These are phyloP conservation scores for Colletotrichum lini DNA, from an alignment of 2,329 filamentous ascomycete species.

Conservation along the genomic window DNA sequence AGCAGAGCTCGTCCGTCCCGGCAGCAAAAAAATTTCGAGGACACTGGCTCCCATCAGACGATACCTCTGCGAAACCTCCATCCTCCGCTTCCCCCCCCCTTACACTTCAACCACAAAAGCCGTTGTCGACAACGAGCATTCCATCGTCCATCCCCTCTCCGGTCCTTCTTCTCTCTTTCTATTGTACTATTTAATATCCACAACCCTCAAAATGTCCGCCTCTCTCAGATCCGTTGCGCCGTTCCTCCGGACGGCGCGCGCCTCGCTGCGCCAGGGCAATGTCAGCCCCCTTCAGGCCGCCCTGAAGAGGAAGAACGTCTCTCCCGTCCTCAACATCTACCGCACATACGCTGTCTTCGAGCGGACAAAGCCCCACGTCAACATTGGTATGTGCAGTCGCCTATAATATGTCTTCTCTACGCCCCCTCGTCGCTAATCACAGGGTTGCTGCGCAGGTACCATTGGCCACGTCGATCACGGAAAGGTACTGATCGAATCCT, in stretches of 20 bases:
- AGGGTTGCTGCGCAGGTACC: conserved; percentile 72
- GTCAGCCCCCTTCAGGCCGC: conserved; percentile 84
- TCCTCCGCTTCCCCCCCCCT: conserved; percentile 12
- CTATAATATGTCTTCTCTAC: conserved; percentile 24
- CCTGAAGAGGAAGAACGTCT: conserved; percentile 73
- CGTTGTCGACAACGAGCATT: conserved; percentile 41
- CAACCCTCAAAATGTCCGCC: conserved; percentile 77
- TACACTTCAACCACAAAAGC: conserved; percentile 22
- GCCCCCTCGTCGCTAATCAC: conserved; percentile 37
- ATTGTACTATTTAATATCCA: conserved; percentile 45
- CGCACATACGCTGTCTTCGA: conserved; percentile 81
- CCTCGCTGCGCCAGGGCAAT: conserved; percentile 78
- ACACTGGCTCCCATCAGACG: conserved; percentile 29
- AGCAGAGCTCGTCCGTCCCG: conserved; percentile 38
- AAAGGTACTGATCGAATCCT: conserved; percentile 75
- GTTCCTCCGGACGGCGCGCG: conserved; percentile 85
- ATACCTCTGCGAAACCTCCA: conserved; percentile 25
- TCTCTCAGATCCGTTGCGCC: conserved; percentile 84
- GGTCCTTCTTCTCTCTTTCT: conserved; percentile 42
- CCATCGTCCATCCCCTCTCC: conserved; percentile 35
- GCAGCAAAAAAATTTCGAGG: conserved; percentile 42
- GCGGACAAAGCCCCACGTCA: conserved; percentile 96
- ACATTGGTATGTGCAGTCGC: conserved; percentile 79
- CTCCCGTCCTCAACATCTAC: conserved; percentile 75
- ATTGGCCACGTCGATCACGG: conserved; percentile 99